These are phyloP conservation scores for Phytopythium litorale DNA, from an alignment of 352 stramenopile species.

Conservation along the genomic window DNA sequence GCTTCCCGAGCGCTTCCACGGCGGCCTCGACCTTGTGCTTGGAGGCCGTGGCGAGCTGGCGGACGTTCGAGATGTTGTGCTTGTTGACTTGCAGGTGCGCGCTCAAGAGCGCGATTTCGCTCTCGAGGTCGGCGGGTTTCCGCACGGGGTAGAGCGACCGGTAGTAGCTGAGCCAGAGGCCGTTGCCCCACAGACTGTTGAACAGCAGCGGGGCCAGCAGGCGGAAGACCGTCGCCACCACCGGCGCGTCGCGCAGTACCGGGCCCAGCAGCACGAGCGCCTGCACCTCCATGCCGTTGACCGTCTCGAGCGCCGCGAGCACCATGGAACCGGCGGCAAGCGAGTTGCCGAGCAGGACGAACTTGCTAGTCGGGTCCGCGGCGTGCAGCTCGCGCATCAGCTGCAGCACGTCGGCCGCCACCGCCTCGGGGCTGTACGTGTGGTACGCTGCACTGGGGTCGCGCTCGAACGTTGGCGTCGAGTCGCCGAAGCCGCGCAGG, in stretches of 20 bases:
- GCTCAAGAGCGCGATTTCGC: slow-evolving; percentile 19
- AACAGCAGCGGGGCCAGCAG: slow-evolving; percentile 32
- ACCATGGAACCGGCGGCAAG: slow-evolving; percentile 31
- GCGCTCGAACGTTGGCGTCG: slow-evolving; percentile 16
- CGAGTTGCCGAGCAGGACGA: slow-evolving; percentile 36
- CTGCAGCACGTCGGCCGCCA: slow-evolving; percentile 20
- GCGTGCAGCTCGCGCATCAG: slow-evolving; percentile 21
- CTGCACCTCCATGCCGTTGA: slow-evolving; percentile 4
- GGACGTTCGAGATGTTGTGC: slow-evolving; percentile 23
- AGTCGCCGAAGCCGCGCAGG: slow-evolving; percentile 42
- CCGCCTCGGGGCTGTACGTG: slow-evolving; percentile 28
- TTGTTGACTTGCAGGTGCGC: slow-evolving; percentile 14
- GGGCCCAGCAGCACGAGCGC: slow-evolving; percentile 28
- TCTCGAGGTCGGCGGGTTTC: slow-evolving; percentile 22
- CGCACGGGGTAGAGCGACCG: slow-evolving; percentile 24
- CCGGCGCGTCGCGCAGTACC: slow-evolving; percentile 25
- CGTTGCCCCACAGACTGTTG: slow-evolving; percentile 21
- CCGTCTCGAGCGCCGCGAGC: slow-evolving; percentile 12
- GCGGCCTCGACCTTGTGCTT: slow-evolving; percentile 20
- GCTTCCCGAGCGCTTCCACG: slow-evolving; percentile 10
- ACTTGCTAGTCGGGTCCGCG: slow-evolving; percentile 15
- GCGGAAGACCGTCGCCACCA: slow-evolving; percentile 17
- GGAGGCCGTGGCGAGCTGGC: slow-evolving; percentile 16
- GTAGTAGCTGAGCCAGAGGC: slow-evolving; percentile 35
- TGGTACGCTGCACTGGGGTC: slow-evolving; percentile 9